These are phyloP conservation scores for Beverwykella pulmonaria DNA, from an alignment of 495 filamentous ascomycete species.

Conservation along the genomic window DNA sequence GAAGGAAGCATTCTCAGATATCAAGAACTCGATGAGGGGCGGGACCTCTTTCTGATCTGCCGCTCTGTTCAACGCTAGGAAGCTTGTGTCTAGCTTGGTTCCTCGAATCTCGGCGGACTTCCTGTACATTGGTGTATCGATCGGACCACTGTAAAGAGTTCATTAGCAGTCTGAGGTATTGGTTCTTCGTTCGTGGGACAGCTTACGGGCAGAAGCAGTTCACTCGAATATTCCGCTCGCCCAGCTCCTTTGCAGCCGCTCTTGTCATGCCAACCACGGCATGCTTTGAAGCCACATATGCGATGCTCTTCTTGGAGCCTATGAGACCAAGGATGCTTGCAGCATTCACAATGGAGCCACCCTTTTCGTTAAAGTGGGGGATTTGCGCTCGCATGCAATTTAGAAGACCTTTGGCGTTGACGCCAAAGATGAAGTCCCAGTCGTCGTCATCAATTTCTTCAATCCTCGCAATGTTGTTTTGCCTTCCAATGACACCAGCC, in stretches of 20 bases:
- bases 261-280: conserved; percentile 62
- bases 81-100: conserved; percentile 8
- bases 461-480: conserved; percentile 45
- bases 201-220: conserved; percentile 53
- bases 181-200: background rate
- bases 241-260: conserved; percentile 62
- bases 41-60: conserved; percentile 38
- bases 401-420: conserved; percentile 44
- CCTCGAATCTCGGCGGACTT: conserved; percentile 31
- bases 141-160: conserved; percentile 25
- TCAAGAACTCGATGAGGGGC: conserved; percentile 41
- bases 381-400: conserved; percentile 42
- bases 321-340: conserved; percentile 57
- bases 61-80: conserved; percentile 30
- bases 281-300: conserved; percentile 61
- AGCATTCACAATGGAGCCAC: conserved; percentile 59
- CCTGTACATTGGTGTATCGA: conserved; percentile 37
- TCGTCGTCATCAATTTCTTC: conserved; percentile 45
- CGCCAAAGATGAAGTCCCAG: conserved; percentile 42
- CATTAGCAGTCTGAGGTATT: background rate
- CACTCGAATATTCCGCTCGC: conserved; percentile 56
- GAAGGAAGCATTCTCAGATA: conserved; percentile 39
- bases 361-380: conserved; percentile 25
- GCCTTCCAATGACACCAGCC: conserved; percentile 52
- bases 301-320: conserved; percentile 53